Conservation (phyloP, 169 alveolate species). For the Plasmodium billcollinsi region DNA sequence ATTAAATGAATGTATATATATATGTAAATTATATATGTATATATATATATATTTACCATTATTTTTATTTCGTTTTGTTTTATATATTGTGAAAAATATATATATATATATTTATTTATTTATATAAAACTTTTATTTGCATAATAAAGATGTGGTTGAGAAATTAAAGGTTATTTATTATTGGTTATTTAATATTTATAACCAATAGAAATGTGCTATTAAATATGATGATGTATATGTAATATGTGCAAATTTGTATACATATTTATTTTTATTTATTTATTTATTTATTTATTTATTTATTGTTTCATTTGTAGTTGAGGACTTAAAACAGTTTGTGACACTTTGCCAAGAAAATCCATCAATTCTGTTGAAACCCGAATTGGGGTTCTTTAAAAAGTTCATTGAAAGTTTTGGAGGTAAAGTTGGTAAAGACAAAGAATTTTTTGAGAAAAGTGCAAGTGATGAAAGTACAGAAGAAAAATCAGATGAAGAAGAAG, state of each 20-base stretch:
- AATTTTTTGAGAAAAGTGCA: slow-evolving; percentile 30
- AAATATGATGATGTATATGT: too few relatives aligned
- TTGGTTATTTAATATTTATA: too few relatives aligned
- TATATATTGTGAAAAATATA: background rate
- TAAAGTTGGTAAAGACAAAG: slow-evolving; percentile 54
- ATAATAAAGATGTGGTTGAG: too few relatives aligned
- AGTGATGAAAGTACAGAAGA: slow-evolving; percentile 72
- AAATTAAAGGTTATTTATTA: too few relatives aligned
- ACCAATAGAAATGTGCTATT: too few relatives aligned
- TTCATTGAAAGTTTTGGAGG: slow-evolving; percentile 81
- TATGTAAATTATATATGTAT: background rate
- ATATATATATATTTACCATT: slow-evolving; percentile 5
- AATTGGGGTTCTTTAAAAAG: slow-evolving; percentile 80
- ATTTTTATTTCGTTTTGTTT: slow-evolving; percentile 9
- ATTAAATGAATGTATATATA: background rate
- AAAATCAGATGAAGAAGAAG: slow-evolving; percentile 54
- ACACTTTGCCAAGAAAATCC: slow-evolving; percentile 78
- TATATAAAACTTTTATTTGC: too few relatives aligned
- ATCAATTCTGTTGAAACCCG: slow-evolving; percentile 79
- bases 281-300: background rate
- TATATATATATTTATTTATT: slow-evolving; percentile 3
- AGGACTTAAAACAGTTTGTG: slow-evolving; percentile 83
- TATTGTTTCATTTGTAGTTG: slow-evolving; percentile 66
- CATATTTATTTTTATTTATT: background rate
- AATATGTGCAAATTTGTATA: background rate